A percentile compares a stretch with the other conserved stretches of the same genome.
Conservation (phyloP, 202 grass and related monocot species). For the Miscanthus sacchariflorus region DNA sequence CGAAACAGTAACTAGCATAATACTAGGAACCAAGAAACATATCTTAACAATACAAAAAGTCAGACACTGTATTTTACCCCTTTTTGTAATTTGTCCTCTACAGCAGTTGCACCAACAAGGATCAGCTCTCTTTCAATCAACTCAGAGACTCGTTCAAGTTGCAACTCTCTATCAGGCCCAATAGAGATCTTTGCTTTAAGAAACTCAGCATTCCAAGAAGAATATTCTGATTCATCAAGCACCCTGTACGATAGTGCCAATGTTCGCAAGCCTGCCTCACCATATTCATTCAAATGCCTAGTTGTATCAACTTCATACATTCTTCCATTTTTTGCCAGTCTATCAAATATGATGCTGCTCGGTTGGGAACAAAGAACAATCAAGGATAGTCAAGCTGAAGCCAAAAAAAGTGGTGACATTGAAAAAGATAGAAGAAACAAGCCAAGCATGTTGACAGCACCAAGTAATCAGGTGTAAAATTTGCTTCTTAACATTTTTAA, state of each 20-base stretch:
- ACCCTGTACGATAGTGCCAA: slow-evolving; percentile 88
- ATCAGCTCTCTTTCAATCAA: slow-evolving; percentile 94
- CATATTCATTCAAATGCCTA: slow-evolving; percentile 91
- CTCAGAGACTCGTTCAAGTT: slow-evolving; percentile 83
- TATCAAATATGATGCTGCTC: slow-evolving; percentile 95
- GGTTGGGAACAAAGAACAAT: slow-evolving; percentile 38
- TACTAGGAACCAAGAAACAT: slow-evolving; percentile 38
- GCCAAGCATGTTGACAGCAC: slow-evolving; percentile 32
- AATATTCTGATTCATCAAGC: slow-evolving; percentile 91
- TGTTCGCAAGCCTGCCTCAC: slow-evolving; percentile 89
- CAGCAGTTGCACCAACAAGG: slow-evolving; percentile 95
- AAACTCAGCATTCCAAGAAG: slow-evolving; percentile 92
- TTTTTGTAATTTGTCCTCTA: slow-evolving; percentile 97
- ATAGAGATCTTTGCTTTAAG: slow-evolving; percentile 90
- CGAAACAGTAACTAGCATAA: slow-evolving; percentile 31
- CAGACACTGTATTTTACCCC: slow-evolving; percentile 54
- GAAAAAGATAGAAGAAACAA: slow-evolving; percentile 23
- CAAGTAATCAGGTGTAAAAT: slow-evolving; percentile 32
- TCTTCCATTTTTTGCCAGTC: slow-evolving; percentile 93
- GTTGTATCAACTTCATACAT: slow-evolving; percentile 75
- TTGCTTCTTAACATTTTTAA: slow-evolving; percentile 32
- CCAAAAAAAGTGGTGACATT: not conserved
- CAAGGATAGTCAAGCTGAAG: slow-evolving; percentile 38
- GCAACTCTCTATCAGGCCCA: slow-evolving; percentile 87
- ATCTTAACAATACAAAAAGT: slow-evolving; percentile 35